Evolutionary conservation across 441 rosid genomes (phyloP).

Genomic region (Adansonia grandidieri): DNA sequence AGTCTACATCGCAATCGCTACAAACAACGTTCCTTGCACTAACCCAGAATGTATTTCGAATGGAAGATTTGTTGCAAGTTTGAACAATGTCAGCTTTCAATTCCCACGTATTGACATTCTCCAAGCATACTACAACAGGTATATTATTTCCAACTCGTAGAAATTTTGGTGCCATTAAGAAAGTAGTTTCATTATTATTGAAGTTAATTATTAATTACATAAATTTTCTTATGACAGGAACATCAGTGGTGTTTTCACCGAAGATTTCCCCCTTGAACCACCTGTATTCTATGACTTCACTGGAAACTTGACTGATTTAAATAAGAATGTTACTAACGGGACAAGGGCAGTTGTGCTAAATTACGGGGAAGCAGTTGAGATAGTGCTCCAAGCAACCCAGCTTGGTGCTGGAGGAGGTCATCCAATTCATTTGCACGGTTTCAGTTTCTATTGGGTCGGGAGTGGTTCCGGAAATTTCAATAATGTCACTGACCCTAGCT

Average conservation of each 20-base stretch:
- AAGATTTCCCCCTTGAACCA: constrained; percentile 44
- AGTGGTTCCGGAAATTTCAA: constrained; percentile 32
- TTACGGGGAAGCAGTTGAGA: constrained; percentile 40
- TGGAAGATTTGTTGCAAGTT: constrained; percentile 36
- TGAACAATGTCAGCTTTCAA: constrained; percentile 35
- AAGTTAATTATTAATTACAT: neutral
- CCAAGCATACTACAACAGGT: constrained; percentile 37
- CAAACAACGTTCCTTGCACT: constrained; percentile 30
- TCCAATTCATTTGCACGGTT: constrained; percentile 51
- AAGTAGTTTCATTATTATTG: too few species aligned
- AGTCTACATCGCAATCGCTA: constrained; percentile 30
- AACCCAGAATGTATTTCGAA: constrained; percentile 22
- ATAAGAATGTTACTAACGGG: constrained; percentile 29
- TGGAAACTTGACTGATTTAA: constrained; percentile 23
- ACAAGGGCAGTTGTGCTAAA: constrained; percentile 42
- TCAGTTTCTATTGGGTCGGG: constrained; percentile 35
- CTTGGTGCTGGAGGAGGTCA: constrained; percentile 44
- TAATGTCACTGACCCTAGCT: constrained; percentile 20
- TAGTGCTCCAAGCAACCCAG: constrained; percentile 46
- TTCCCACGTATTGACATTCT: constrained; percentile 30
- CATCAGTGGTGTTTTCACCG: constrained; percentile 36
- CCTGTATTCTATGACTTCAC: constrained; percentile 38
- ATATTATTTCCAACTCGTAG: neutral
- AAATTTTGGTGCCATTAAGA: too few species aligned
- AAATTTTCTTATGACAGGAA: neutral